Percentiles rank a stretch among this genome's conserved stretches.
phyloP scores from a whole-genome alignment of 75 land plant species.

The Pinus albicaulis region DNA sequence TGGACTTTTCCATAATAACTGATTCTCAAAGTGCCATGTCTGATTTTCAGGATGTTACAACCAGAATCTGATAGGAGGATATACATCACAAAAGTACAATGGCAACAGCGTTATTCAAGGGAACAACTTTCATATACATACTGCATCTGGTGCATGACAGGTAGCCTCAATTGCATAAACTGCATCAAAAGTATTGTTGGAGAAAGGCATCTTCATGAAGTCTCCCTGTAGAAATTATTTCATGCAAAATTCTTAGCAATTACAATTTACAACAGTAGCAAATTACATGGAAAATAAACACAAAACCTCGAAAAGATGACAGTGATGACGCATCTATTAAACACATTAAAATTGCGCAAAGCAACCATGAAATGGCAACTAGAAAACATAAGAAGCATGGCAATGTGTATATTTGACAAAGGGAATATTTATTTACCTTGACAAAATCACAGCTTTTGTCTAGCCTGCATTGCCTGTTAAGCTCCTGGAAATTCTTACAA shows the following conservation, averaged over 20 bases:
- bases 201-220: conserved; percentile 96
- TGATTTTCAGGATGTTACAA: neutral
- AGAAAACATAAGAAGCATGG: neutral
- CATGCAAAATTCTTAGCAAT: conserved; percentile 1
- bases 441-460: conserved; percentile 75
- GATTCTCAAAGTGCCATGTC: neutral
- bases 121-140: conserved; percentile 25
- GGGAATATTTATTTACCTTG: conserved; percentile 42
- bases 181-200: conserved; percentile 87
- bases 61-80: neutral
- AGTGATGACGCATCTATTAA: neutral
- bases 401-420: neutral
- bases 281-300: conserved; percentile 1
- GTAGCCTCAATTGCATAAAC: conserved; percentile 98
- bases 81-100: neutral
- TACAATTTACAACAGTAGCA: neutral
- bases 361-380: neutral
- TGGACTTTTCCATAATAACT: neutral
- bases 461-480: conserved; percentile 71
- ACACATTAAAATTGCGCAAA: neutral
- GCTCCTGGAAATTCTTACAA: conserved; percentile 38
- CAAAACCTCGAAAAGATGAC: neutral
- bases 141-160: conserved; percentile 98
- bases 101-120: neutral
- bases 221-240: conserved; percentile 64